Conservation (phyloP, 257 asterid genomes). For the Lithospermum erythrorhizon region DNA sequence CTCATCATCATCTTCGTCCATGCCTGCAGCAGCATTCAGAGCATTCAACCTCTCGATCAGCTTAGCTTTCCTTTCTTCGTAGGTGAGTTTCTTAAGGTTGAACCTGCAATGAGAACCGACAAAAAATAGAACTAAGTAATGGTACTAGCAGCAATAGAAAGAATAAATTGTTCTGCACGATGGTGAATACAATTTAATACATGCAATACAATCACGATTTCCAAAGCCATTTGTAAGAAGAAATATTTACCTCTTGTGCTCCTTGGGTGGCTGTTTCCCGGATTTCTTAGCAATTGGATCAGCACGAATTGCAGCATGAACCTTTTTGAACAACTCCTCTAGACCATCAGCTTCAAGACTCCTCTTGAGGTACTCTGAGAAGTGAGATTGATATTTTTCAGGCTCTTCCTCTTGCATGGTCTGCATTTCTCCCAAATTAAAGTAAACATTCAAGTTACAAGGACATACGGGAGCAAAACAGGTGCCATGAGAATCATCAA, state of each 20-base stretch:
- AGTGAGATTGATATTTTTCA: conserved; percentile 37
- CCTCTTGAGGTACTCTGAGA: conserved; percentile 24
- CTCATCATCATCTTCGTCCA: conserved; percentile 22
- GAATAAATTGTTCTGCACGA: too few species aligned
- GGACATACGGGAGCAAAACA: not conserved
- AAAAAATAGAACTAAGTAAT: too few species aligned
- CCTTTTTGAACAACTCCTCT: conserved; percentile 38
- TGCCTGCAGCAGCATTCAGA: conserved; percentile 35
- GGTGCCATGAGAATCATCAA: too few species aligned
- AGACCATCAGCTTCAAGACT: conserved; percentile 24
- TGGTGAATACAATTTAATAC: too few species aligned
- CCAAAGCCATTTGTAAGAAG: not conserved
- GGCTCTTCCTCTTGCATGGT: conserved; percentile 38
- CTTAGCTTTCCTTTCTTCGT: conserved; percentile 19
- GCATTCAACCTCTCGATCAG: conserved; percentile 43
- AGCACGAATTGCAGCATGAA: conserved; percentile 40
- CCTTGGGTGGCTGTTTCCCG: conserved; percentile 23
- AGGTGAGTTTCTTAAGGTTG: conserved; percentile 32
- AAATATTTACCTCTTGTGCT: conserved; percentile 33
- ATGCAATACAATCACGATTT: too few species aligned
- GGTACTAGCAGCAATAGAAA: too few species aligned
- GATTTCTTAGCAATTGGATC: conserved; percentile 11
- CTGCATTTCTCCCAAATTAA: conserved; percentile 7
- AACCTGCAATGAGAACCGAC: conserved; percentile 14
- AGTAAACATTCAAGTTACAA: not conserved